These are phyloP conservation scores for Trypanosoma melophagium DNA, from an alignment of 208 protist genomes.

Conservation along the genomic window DNA sequence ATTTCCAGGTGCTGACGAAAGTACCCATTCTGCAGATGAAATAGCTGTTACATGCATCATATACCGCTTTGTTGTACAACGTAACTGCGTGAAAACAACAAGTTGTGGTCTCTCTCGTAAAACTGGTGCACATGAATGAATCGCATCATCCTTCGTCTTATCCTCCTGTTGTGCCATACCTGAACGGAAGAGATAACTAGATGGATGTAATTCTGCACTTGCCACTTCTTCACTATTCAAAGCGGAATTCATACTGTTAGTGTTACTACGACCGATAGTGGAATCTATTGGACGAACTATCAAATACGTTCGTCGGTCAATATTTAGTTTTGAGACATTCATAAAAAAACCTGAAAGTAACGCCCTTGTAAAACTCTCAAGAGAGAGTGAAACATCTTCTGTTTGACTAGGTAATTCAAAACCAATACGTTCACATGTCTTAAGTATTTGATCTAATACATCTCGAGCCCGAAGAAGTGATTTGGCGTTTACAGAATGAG, in stretches of 20 bases:
- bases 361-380: constrained; percentile 66
- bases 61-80: constrained; percentile 80
- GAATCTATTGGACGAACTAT: constrained; percentile 81
- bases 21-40: constrained; percentile 54
- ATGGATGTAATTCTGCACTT: constrained; percentile 75
- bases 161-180: constrained; percentile 27
- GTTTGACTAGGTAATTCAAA: constrained; percentile 45
- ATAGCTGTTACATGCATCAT: constrained; percentile 90
- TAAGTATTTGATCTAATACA: constrained; percentile 86
- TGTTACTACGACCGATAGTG: constrained; percentile 10
- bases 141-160: neutral
- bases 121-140: constrained; percentile 19
- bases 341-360: constrained; percentile 88
- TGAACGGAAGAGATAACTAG: constrained; percentile 68
- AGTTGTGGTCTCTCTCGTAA: constrained; percentile 63
- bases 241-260: constrained; percentile 4
- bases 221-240: constrained; percentile 22
- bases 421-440: constrained; percentile 76
- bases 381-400: constrained; percentile 13
- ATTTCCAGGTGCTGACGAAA: constrained; percentile 71
- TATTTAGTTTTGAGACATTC: constrained; percentile 83
- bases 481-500: constrained; percentile 67
- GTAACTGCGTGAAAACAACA: constrained; percentile 85
- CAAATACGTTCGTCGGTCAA: constrained; percentile 69
- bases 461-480: constrained; percentile 78